A percentile compares a stretch with the other conserved stretches of the same genome.
phyloP scores from a whole-genome alignment of 169 alveolate genomes.

The Eimeria necatrix region DNA sequence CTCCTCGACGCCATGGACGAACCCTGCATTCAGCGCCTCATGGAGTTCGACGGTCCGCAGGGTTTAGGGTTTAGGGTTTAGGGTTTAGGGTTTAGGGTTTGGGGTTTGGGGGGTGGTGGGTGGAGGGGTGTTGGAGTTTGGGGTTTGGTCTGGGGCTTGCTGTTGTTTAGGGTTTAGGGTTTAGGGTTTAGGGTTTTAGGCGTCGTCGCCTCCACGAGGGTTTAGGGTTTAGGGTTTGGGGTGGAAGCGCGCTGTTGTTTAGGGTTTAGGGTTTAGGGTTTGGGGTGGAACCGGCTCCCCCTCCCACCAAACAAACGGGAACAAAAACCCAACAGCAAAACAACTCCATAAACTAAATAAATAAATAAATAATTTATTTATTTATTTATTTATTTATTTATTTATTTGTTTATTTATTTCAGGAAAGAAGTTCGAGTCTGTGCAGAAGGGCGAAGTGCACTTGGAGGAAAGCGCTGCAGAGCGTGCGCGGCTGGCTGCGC shows the following conservation, averaged over 20 bases:
- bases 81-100: neutral
- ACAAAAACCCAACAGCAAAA: no score
- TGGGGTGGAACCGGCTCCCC: constrained; percentile 90
- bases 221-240: no score
- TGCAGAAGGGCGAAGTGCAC: constrained; percentile 86
- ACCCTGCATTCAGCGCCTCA: constrained; percentile 89
- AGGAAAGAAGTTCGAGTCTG: constrained; percentile 85
- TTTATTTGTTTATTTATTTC: neutral
- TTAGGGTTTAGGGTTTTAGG: neutral
- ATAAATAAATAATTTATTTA: constrained; percentile 72
- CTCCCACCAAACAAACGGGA: constrained; percentile 91
- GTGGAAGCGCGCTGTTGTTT: no score
- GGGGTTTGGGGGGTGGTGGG: neutral
- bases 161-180: neutral
- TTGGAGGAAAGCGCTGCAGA: constrained; percentile 85
- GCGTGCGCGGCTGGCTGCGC: constrained; percentile 77
- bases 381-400: neutral
- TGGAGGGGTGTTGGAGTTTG: neutral
- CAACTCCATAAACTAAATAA: constrained; percentile 93
- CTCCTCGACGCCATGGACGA: constrained; percentile 97
- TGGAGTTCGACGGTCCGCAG: constrained; percentile 82
- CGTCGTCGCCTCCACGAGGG: no score
- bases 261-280: constrained; percentile 83
- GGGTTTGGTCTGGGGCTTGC: neutral
- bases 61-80: neutral